These are phyloP conservation scores for Cyberlindnera nakhonratchasimensis DNA, from an alignment of 805 yeast genomes.

Conservation along the genomic window DNA sequence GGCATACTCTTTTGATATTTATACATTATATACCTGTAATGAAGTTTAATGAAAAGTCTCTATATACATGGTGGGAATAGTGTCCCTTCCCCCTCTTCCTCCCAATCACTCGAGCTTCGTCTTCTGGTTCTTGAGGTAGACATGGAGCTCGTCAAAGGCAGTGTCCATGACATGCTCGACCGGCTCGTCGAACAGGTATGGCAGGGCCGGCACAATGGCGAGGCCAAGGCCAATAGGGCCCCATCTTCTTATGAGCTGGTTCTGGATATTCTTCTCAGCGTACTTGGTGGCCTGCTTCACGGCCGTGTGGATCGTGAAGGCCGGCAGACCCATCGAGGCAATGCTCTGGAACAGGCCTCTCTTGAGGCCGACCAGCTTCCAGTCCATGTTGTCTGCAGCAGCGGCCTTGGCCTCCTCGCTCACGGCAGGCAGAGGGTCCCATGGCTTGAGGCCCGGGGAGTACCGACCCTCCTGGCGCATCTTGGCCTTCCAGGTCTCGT, in stretches of 20 bases:
- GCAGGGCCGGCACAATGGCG: constrained; percentile 72
- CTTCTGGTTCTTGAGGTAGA: constrained; percentile 14
- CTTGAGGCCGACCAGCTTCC: constrained; percentile 61
- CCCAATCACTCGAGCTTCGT: constrained; percentile 14
- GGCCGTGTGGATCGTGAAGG: constrained; percentile 75
- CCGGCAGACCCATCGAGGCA: constrained; percentile 86
- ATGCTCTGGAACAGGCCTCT: constrained; percentile 78
- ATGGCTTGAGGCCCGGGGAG: constrained; percentile 59
- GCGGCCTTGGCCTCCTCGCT: constrained; percentile 35
- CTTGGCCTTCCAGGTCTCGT: constrained; percentile 69
- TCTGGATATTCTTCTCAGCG: constrained; percentile 51
- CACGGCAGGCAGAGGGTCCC: constrained; percentile 50
- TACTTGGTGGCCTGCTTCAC: constrained; percentile 66
- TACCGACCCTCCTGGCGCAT: constrained; percentile 64
- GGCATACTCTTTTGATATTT: neutral
- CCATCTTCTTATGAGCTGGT: constrained; percentile 48
- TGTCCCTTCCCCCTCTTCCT: too few species aligned
- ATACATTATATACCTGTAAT: neutral
- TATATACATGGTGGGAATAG: too few species aligned
- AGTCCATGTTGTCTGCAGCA: constrained; percentile 48
- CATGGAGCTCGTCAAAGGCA: constrained; percentile 51
- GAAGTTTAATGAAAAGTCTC: neutral
- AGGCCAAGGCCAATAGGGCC: constrained; percentile 82
- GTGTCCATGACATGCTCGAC: constrained; percentile 67
- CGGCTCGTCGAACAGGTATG: constrained; percentile 79